These are phyloP conservation scores for Trichophaea hybrida DNA, from an alignment of 2,329 filamentous ascomycete species.

Conservation along the genomic window DNA sequence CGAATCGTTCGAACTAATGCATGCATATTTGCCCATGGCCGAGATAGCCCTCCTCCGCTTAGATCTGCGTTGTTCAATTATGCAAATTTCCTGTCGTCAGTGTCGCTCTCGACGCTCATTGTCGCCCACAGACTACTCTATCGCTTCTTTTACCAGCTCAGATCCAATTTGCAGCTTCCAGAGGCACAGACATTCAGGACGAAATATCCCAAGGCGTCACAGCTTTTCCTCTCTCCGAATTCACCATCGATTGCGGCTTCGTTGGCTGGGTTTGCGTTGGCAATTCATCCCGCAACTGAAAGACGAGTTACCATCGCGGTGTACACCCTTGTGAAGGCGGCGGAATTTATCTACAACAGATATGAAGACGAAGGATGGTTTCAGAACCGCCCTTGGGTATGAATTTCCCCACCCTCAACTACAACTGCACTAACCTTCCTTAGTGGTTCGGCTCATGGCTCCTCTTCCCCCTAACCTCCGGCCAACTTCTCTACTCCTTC, in stretches of 20 bases:
- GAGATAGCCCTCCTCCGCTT: constrained; percentile 22
- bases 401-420: neutral
- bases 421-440: constrained; percentile 36
- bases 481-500: constrained; percentile 61
- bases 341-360: constrained; percentile 78
- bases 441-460: constrained; percentile 80
- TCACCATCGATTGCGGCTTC: constrained; percentile 85
- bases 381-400: constrained; percentile 22
- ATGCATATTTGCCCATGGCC: neutral
- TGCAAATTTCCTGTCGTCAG: constrained; percentile 31
- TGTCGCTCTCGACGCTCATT: constrained; percentile 71
- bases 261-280: constrained; percentile 68
- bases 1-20: constrained; percentile 25
- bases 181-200: constrained; percentile 65
- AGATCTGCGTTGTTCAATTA: constrained; percentile 13
- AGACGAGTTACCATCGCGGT: constrained; percentile 68
- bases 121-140: constrained; percentile 80
- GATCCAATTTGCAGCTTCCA: constrained; percentile 63
- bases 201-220: constrained; percentile 64
- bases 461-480: constrained; percentile 60
- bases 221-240: constrained; percentile 63
- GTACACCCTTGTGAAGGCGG: constrained; percentile 62
- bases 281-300: constrained; percentile 52
- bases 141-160: constrained; percentile 71
- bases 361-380: constrained; percentile 54